Base-by-base conservation (phyloP, 192 early-diverging fungal species). In the Coemansia sp. region DNA sequence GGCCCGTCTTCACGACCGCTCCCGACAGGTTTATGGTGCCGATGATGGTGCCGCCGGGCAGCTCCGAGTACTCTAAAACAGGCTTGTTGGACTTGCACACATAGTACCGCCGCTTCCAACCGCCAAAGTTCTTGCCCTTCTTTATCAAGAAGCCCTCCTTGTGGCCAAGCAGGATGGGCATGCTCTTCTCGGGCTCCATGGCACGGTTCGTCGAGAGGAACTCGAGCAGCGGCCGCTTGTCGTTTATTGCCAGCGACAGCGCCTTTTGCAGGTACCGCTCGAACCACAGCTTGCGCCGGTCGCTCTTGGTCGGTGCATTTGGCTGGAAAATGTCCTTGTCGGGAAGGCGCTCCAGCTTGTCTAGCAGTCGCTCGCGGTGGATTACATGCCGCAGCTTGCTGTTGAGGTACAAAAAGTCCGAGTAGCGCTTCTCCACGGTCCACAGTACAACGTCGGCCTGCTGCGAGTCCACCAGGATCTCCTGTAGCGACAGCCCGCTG, bases 111-210 rank as follows among this genome's bases (percentile, higher is more conserved):
- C 87, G 77, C 60, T 97, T 97, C 92, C 92, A 95, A 8, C 90
- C 92, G 40, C 94, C 92, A 87, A 97, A 96, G 61, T 85, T 92
- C 57, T 94, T 97, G 38, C 94, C 92, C 68, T 83, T 84, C 57
- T 95, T 97, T 36, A 88, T 85, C 46, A 96, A 64, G 41, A 84
- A 90, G 6, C 92, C 92, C 67, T 92, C 90, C 47, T 88, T 90
- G 51, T 75, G 66, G 0, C 81, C 82, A 9, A 77, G 39, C n/a
- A 69, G 58, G 44, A 79, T 75, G n/a, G 65, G 61, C 70, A 73
- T 73, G 29, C 48, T 57, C 38, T 51, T 52, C 42, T 64, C 61
- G 5, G 71, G 29, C 54, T 75, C 58, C 54, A 78, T 78, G 1
- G 78, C 62, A 19, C 86, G 65, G 48, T 85, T 78, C 28, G 83